Conservation (phyloP, 306 rosid species). For the Parietaria judaica region DNA sequence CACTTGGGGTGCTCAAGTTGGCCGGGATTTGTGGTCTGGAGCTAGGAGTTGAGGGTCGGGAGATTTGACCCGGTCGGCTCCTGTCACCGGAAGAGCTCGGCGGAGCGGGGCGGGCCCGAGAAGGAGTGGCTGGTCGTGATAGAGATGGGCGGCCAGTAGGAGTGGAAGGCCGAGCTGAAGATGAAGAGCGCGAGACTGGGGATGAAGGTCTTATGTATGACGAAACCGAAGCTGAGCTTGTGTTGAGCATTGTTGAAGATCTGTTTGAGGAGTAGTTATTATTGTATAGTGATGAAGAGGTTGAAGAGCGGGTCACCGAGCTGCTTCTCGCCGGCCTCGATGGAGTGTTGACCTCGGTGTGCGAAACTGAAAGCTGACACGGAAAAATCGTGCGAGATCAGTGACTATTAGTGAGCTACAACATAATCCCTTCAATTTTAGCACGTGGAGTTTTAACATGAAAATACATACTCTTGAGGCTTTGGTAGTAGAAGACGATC, state of each 20-base stretch:
- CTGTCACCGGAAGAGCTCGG: conserved; percentile 49
- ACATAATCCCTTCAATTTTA: neutral
- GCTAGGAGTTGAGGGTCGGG: conserved; percentile 90
- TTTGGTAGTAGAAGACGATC: conserved; percentile 64
- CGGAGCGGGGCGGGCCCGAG: conserved; percentile 53
- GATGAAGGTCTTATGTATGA: conserved; percentile 87
- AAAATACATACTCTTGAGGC: conserved; percentile 65
- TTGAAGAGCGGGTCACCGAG: conserved; percentile 74
- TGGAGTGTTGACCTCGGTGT: conserved; percentile 58
- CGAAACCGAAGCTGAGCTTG: conserved; percentile 96
- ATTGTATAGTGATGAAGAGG: conserved; percentile 51
- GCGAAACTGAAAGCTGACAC: conserved; percentile 87
- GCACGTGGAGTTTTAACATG: conserved; percentile 13
- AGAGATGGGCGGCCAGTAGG: conserved; percentile 59
- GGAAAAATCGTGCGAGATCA: conserved; percentile 18
- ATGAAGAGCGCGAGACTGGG: conserved; percentile 55
- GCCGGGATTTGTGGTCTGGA: conserved; percentile 90
- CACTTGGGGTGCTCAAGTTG: conserved; percentile 60
- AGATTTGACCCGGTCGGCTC: conserved; percentile 52
- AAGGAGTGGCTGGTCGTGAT: conserved; percentile 81
- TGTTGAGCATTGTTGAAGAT: conserved; percentile 68
- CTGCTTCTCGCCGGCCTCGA: conserved; percentile 91
- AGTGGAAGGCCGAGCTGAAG: conserved; percentile 69
- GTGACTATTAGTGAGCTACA: neutral
- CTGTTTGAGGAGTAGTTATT: conserved; percentile 65